Evolutionary conservation across 768 basidiomycete genomes (phyloP), one percentile per base, ranked within the genome.

Genomic region (Xerocomellus dryophilus): DNA sequence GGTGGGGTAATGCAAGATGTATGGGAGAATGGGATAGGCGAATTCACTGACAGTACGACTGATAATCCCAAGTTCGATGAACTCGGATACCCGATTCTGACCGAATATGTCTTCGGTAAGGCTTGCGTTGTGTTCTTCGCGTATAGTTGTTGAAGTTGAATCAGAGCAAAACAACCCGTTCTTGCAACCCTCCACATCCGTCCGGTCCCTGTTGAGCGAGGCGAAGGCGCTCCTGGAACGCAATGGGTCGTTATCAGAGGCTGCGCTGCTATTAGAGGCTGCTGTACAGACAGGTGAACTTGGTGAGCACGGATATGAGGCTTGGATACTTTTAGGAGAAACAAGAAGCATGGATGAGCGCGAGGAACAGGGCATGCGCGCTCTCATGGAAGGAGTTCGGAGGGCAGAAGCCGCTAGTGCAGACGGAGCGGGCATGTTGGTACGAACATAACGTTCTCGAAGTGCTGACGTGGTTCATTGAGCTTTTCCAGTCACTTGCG

Each of bases 301-400:
- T 8, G 91, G 90, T 23, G 83, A 87, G 63, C 87, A 84, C 23
- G 85, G 90, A 46, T 91, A 86, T 47, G 95, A 96, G 67, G 81
- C 93, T 0, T 99, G 96, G 96, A 85, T 93, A 48, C 76, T 96
- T 18, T 76, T 98, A 2, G 96, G 96, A 10, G 90, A 95, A 69
- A 88, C 88, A 0, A 80, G 93, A 53, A 86, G 85, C 61, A 88
- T 93, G 91, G 91, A 93, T 59, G 91, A 93, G 66, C 83, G 88
- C 10, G 91, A 93, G 68, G 86, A 90, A 32, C 78, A 81, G 17
- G 91, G 86, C 12, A 86, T 95, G 81, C 80, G 82, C 29, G 93
- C 93, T 3, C 74, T 94, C 32, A 75, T 76, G 46, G 83, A 92
- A 67, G 88, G 91, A 41, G 84, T 89, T 7, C 78, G 74, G 59